phyloP scores from a whole-genome alignment of 345 rosid genomes.

The Mangifera indica region DNA sequence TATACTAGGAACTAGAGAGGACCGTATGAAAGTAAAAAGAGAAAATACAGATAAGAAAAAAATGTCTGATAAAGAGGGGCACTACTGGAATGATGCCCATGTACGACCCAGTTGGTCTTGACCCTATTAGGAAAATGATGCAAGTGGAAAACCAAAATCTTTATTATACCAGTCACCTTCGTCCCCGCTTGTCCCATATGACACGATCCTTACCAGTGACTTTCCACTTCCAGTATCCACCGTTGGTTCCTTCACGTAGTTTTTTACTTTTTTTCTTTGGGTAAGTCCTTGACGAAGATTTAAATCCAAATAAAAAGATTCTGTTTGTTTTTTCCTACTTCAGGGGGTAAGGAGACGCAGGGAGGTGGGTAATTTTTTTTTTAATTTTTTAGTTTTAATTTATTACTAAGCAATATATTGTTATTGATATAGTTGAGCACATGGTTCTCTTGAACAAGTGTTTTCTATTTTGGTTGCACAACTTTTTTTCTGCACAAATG shows the following conservation, averaged over 20 bases:
- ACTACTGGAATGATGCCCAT: conserved; percentile 11
- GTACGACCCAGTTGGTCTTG: conserved; percentile 14
- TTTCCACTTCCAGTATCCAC: conserved; percentile 56
- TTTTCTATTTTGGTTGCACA: too few relatives aligned
- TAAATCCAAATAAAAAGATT: too few relatives aligned
- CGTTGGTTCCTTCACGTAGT: conserved; percentile 25
- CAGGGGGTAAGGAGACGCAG: not conserved
- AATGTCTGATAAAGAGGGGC: conserved; percentile 3
- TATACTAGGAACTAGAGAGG: too few relatives aligned
- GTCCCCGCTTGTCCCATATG: conserved; percentile 21
- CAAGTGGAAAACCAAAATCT: conserved; percentile 35
- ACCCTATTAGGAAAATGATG: not conserved
- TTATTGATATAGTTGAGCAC: too few relatives aligned
- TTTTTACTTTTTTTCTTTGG: conserved; percentile 30
- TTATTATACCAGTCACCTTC: conserved; percentile 39
- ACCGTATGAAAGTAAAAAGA: not conserved
- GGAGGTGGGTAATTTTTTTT: not conserved
- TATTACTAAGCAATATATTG: too few relatives aligned
- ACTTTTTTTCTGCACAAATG: too few relatives aligned
- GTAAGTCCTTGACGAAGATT: too few relatives aligned
- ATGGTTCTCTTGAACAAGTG: too few relatives aligned
- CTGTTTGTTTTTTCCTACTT: too few relatives aligned
- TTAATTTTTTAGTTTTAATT: too few relatives aligned
- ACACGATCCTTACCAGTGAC: conserved; percentile 34
- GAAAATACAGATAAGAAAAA: not conserved